phyloP scores from a whole-genome alignment of 768 basidiomycete species.

The Psilocybe cubensis region DNA sequence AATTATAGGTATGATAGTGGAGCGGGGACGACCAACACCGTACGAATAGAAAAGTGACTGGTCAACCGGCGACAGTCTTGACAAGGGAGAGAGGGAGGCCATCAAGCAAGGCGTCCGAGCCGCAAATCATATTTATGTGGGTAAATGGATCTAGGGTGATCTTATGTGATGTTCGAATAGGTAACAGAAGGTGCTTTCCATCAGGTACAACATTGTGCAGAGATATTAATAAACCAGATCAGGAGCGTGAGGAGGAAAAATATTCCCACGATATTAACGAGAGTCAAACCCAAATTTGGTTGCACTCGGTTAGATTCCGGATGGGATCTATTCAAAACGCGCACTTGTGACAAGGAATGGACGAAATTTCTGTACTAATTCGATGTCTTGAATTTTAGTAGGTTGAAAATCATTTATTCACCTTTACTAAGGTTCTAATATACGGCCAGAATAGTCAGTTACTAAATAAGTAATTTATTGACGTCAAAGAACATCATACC shows the following conservation, averaged over 20 bases:
- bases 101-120: not conserved
- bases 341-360: no score
- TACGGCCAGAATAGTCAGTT: no score
- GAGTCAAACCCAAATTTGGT: not conserved
- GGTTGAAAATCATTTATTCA: no score
- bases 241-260: not conserved
- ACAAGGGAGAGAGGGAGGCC: constrained; percentile 15
- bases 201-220: not conserved
- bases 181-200: not conserved
- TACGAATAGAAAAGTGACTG: constrained; percentile 27
- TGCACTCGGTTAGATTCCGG: not conserved
- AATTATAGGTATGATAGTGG: constrained; percentile 26
- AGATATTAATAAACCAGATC: not conserved
- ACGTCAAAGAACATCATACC: no score
- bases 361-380: no score
- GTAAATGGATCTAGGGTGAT: not conserved
- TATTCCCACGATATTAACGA: not conserved
- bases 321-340: no score
- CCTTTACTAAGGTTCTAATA: no score
- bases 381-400: no score
- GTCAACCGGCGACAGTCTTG: constrained; percentile 22
- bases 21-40: constrained; percentile 22
- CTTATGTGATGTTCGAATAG: not conserved
- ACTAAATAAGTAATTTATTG: no score
- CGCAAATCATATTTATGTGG: not conserved